Evolutionary conservation across 306 rosid species (phyloP).

Genomic region (Prunus armeniaca): DNA sequence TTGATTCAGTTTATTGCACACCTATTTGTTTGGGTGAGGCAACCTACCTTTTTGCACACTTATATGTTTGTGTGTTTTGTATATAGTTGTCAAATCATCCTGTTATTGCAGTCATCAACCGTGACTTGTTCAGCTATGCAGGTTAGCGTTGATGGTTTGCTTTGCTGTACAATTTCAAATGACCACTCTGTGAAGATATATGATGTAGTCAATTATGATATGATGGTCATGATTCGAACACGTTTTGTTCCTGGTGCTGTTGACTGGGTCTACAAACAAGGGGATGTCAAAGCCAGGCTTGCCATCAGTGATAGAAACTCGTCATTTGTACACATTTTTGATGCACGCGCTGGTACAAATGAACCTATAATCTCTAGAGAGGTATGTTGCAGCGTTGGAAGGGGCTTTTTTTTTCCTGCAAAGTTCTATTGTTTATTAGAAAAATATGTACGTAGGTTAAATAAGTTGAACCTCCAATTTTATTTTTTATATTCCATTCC

Average conservation of each 20-base stretch:
- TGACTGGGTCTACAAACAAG: slow-evolving; percentile 97
- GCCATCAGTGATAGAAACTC: slow-evolving; percentile 81
- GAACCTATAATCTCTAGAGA: slow-evolving; percentile 78
- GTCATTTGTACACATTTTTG: slow-evolving; percentile 75
- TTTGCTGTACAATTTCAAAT: slow-evolving; percentile 90
- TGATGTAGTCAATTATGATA: slow-evolving; percentile 92
- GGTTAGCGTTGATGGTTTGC: slow-evolving; percentile 97
- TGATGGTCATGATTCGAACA: slow-evolving; percentile 97
- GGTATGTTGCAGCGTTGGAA: slow-evolving; percentile 40
- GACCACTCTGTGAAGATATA: slow-evolving; percentile 88
- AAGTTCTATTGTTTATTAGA: neutral
- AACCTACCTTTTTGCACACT: neutral
- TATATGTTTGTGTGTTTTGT: neutral
- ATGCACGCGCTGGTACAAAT: slow-evolving; percentile 87
- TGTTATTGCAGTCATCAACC: slow-evolving; percentile 44
- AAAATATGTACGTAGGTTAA: neutral
- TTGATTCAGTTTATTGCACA: neutral
- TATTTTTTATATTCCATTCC: slow-evolving; percentile 21
- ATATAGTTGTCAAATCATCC: slow-evolving; percentile 10
- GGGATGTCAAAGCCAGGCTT: slow-evolving; percentile 88
- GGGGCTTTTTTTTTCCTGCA: slow-evolving; percentile 6
- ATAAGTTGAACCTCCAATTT: neutral
- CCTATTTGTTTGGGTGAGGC: neutral
- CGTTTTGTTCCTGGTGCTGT: slow-evolving; percentile 79
- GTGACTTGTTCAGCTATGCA: slow-evolving; percentile 72